Percentiles rank a stretch among this genome's conserved stretches.
Evolutionary conservation across 352 stramenopile species (phyloP).

Genomic region (Phytopythium cucurbitacearum): DNA sequence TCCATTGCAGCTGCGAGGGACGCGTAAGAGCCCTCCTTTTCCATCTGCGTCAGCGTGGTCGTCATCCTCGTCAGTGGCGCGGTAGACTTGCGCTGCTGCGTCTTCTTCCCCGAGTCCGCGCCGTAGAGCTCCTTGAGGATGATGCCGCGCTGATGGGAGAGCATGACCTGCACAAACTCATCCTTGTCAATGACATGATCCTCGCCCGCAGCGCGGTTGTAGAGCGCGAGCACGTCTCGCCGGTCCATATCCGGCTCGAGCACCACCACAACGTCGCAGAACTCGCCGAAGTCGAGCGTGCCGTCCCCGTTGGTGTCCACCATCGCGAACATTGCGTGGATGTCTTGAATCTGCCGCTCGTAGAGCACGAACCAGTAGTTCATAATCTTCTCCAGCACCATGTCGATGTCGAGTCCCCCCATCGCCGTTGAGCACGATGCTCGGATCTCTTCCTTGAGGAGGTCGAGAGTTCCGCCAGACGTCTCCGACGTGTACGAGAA

Average conservation of each 20-base stretch:
- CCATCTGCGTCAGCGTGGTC: constrained; percentile 20
- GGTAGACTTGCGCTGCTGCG: constrained; percentile 40
- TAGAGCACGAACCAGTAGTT: constrained; percentile 74
- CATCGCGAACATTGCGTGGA: constrained; percentile 65
- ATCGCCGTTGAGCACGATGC: constrained; percentile 20
- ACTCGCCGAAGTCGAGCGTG: constrained; percentile 68
- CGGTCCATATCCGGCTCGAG: constrained; percentile 65
- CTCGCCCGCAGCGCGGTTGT: constrained; percentile 58
- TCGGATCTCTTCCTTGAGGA: constrained; percentile 55
- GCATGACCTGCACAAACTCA: constrained; percentile 74
- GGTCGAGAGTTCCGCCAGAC: constrained; percentile 26
- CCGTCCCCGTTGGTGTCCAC: constrained; percentile 72
- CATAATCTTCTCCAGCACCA: constrained; percentile 75
- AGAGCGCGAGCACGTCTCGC: constrained; percentile 50
- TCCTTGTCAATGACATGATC: constrained; percentile 81
- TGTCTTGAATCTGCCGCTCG: constrained; percentile 73
- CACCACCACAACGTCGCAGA: constrained; percentile 56
- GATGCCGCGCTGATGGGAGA: constrained; percentile 57
- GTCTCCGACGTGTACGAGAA: constrained; percentile 65
- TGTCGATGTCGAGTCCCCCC: constrained; percentile 50
- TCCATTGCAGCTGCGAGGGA: constrained; percentile 50
- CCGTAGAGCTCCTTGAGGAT: constrained; percentile 67
- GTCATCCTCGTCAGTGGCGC: constrained; percentile 12
- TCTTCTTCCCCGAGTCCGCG: not conserved
- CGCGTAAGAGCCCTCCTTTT: constrained; percentile 54